Base-by-base conservation (phyloP, 1,139 yeast species). In the Zygoascus sp. region DNA sequence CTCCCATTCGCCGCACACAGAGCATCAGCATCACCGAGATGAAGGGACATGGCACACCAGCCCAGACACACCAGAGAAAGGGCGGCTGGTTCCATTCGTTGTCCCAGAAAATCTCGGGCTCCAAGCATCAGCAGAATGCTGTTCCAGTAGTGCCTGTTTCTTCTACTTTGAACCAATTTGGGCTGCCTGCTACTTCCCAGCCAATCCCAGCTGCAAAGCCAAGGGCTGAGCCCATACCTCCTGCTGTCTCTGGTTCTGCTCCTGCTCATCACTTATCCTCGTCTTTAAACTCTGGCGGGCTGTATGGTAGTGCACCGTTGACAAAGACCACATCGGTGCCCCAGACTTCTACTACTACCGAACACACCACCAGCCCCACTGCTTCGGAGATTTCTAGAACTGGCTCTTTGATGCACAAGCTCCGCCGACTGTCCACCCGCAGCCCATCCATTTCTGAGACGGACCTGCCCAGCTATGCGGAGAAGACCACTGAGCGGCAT, bases 401-500 rank as follows among this genome's bases (percentile, higher is more conserved):
- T 16, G 55, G 57, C 10, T 53, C 56, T 21, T 40, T 53, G 35
- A 58, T 55, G 48, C 50, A 50, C 49, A 47, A 50, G 46, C 53
- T 55, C 34, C 53, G 53, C 30, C 51, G 58, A 23, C 40, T 55
- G 13, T 54, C 62, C 7, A 42, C 53, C 3, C 43, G 53, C 16
- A 30, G 45, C 7, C 40, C 43, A 19, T 17, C 32, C 28, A n/a
- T 39, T 23, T n/a, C 37, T 16, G 22, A 36, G 2, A 36, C 27
- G 2, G 40, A 28, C 13, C 27, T 20, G 2, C 28, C 23, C 16
- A 8, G 22, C 35, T 15, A 37, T 28, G 34, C 15, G 4, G 27
- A 35, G 28, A n/a, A n/a, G n/a, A n/a, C n/a, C 11, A 43, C 38
- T 13, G 38, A 15, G 40, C 40, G 32, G 52, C 79, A 34, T 16